These are phyloP conservation scores for Xylaria curta DNA, from an alignment of 495 filamentous ascomycete species.

Conservation along the genomic window DNA sequence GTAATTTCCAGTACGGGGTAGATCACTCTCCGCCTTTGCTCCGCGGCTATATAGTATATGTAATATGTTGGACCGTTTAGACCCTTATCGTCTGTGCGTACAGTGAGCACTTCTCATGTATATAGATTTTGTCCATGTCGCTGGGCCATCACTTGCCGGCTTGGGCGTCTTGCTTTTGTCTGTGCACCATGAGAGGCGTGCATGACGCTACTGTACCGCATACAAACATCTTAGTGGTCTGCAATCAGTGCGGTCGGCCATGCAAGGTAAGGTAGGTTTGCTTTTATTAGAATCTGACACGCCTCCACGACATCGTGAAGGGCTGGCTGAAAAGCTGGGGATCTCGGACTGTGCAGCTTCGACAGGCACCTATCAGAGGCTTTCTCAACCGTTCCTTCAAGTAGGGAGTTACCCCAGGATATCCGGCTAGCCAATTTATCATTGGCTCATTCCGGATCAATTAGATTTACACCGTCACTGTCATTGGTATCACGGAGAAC, in stretches of 20 bases:
- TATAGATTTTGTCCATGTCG: background rate
- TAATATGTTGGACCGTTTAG: background rate
- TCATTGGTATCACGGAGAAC: background rate
- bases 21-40: background rate
- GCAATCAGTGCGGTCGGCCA: background rate
- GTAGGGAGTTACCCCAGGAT: background rate
- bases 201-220: conserved; percentile 4
- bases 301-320: background rate
- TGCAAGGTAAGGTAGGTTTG: conserved; percentile 7
- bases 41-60: background rate
- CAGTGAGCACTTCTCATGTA: background rate
- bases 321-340: conserved; percentile 6
- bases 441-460: background rate
- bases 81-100: background rate
- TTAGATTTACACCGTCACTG: background rate
- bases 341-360: conserved; percentile 1
- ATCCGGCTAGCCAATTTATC: background rate
- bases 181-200: conserved; percentile 5
- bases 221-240: conserved; percentile 6
- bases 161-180: conserved; percentile 20
- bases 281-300: conserved; percentile 27
- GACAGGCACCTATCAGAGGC: background rate
- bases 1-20: background rate
- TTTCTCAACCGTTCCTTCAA: background rate
- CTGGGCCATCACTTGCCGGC: background rate